phyloP scores from a whole-genome alignment of 352 stramenopile species.

The Globisporangium nunn region DNA sequence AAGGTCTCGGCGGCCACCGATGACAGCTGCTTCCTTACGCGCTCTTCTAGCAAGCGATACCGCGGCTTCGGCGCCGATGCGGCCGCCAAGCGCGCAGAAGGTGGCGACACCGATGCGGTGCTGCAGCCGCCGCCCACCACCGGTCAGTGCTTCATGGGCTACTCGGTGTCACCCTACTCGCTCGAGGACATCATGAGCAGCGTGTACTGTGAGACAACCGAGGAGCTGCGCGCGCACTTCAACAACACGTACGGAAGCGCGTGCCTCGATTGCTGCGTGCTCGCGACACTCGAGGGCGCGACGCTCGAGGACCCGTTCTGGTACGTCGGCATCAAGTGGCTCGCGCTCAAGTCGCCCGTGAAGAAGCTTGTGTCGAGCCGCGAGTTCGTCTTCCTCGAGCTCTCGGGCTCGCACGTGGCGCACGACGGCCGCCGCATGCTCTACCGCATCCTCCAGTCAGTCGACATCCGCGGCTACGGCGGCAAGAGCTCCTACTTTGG shows the following conservation, averaged over 20 bases:
- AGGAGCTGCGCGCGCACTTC: constrained; percentile 34
- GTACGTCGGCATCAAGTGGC: constrained; percentile 72
- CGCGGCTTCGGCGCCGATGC: constrained; percentile 1
- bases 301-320: constrained; percentile 65
- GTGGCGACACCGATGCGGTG: background rate
- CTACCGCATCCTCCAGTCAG: constrained; percentile 56
- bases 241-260: constrained; percentile 37
- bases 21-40: constrained; percentile 44
- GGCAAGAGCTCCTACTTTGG: constrained; percentile 61
- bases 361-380: constrained; percentile 50
- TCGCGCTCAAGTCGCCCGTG: constrained; percentile 56
- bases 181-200: constrained; percentile 62
- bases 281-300: constrained; percentile 56
- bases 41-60: constrained; percentile 21
- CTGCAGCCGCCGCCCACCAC: constrained; percentile 11
- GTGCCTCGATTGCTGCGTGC: constrained; percentile 52
- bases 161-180: constrained; percentile 40
- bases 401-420: constrained; percentile 49
- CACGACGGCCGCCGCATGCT: constrained; percentile 41
- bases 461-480: constrained; percentile 52
- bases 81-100: background rate
- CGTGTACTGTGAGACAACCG: constrained; percentile 53
- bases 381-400: constrained; percentile 67
- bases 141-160: constrained; percentile 53
- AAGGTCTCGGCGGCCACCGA: constrained; percentile 32